phyloP scores from a whole-genome alignment of 495 filamentous ascomycete genomes.

The Chaetomidium leptoderma region DNA sequence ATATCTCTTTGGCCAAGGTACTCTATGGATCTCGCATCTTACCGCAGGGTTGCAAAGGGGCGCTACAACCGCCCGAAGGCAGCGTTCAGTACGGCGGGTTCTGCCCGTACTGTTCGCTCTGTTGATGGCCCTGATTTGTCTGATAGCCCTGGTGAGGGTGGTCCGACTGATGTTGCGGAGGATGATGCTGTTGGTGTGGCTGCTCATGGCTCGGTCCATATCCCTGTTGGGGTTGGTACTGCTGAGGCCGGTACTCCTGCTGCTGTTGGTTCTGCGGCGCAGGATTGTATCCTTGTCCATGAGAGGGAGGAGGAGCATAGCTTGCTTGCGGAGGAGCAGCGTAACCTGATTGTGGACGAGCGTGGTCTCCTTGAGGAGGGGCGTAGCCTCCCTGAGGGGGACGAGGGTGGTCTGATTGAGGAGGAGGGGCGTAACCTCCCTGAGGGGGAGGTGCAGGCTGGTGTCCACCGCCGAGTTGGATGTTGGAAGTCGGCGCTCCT shows the following conservation, averaged over 20 bases:
- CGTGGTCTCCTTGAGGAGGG: neutral
- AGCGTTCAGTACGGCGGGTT: conserved; percentile 20
- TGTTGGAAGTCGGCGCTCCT: conserved; percentile 23
- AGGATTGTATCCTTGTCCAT: conserved; percentile 1
- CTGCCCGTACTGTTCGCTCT: conserved; percentile 12
- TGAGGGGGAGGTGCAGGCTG: conserved; percentile 12
- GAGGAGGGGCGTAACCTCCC: neutral
- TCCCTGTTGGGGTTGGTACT: conserved; percentile 13
- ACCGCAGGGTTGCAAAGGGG: no score
- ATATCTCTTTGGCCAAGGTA: no score
- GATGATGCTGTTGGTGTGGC: conserved; percentile 8
- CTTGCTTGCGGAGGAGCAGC: conserved; percentile 6
- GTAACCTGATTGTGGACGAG: conserved; percentile 1
- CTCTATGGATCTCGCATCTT: no score
- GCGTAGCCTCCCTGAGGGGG: conserved; percentile 9
- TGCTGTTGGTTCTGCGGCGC: conserved; percentile 17
- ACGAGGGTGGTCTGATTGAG: neutral
- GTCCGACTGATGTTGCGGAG: conserved; percentile 9
- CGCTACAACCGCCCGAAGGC: neutral
- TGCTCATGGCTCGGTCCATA: conserved; percentile 6
- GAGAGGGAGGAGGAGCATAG: conserved; percentile 8
- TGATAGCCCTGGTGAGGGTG: no score
- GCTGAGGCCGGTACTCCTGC: conserved; percentile 16
- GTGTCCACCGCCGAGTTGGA: conserved; percentile 28
- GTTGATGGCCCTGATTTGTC: conserved; percentile 15